Percentiles rank a stretch among this genome's conserved stretches.
These are phyloP conservation scores for Eutreptiella sp. DNA, from an alignment of 208 protist species.

Conservation along the genomic window DNA sequence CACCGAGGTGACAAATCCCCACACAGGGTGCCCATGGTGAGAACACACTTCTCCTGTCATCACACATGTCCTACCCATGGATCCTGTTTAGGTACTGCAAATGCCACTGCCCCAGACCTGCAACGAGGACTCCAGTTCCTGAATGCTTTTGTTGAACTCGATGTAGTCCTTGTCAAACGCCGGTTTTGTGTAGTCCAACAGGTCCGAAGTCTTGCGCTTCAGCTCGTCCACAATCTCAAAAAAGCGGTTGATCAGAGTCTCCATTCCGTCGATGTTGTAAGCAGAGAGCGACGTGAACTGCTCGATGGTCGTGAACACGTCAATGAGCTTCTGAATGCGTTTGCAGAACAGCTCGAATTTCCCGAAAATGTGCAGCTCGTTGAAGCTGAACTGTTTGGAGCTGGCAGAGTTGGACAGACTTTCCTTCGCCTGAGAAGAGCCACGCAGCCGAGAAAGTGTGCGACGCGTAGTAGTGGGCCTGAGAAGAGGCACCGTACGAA, in stretches of 20 bases:
- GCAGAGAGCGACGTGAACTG: conserved; percentile 88
- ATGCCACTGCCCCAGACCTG: too few relatives aligned
- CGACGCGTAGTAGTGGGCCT: too few relatives aligned
- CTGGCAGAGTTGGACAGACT: conserved; percentile 51
- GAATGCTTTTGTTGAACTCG: conserved; percentile 83
- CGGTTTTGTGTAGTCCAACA: conserved; percentile 85
- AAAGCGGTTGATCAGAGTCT: conserved; percentile 78
- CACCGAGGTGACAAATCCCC: too few relatives aligned
- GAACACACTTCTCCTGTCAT: too few relatives aligned
- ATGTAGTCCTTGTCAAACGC: conserved; percentile 92
- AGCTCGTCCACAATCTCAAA: conserved; percentile 82
- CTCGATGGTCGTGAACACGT: conserved; percentile 88
- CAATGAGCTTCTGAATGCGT: conserved; percentile 90
- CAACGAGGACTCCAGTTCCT: conserved; percentile 87
- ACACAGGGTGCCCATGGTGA: too few relatives aligned
- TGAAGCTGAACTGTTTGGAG: conserved; percentile 79
- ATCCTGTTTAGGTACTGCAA: too few relatives aligned
- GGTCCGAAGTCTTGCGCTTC: conserved; percentile 83
- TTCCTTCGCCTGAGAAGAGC: conserved; percentile 49
- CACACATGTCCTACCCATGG: too few relatives aligned
- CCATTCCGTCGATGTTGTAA: conserved; percentile 89
- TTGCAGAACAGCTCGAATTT: conserved; percentile 95
- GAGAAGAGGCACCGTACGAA: not conserved
- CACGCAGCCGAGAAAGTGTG: too few relatives aligned
- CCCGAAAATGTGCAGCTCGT: conserved; percentile 90